Evolutionary conservation across 176 grass and related monocot species (phyloP).

Genomic region (Urochloa ruziziensis): DNA sequence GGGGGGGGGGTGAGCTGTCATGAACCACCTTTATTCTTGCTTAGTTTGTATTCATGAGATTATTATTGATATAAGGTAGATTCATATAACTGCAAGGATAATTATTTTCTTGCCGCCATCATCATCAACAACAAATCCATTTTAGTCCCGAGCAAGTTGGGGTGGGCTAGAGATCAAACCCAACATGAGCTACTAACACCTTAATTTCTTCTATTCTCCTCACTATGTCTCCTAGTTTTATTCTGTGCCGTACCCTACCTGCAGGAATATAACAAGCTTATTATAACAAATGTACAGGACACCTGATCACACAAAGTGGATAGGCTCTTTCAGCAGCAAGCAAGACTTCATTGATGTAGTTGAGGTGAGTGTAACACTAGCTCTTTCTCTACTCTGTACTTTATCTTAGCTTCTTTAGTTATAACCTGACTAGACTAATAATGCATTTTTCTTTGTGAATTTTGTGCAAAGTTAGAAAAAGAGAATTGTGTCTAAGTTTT

Average conservation of each 20-base stretch:
- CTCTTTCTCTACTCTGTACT: background rate
- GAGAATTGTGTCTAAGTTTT: background rate
- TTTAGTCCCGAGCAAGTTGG: too few relatives aligned
- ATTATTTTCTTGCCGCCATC: background rate
- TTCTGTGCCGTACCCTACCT: background rate
- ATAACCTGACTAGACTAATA: background rate
- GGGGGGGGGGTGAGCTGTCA: background rate
- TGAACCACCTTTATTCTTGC: background rate
- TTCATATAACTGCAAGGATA: background rate
- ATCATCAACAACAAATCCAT: too few relatives aligned
- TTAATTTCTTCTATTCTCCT: background rate
- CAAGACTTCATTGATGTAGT: constrained; percentile 92
- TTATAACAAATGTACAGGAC: constrained; percentile 47
- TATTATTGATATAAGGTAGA: background rate
- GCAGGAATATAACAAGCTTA: background rate
- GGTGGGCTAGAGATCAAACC: too few relatives aligned
- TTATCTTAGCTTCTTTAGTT: background rate
- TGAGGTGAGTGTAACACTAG: constrained; percentile 46
- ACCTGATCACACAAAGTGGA: constrained; percentile 97
- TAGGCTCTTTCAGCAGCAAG: constrained; percentile 85
- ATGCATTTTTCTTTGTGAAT: background rate
- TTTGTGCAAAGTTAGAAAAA: background rate
- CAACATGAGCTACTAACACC: too few relatives aligned
- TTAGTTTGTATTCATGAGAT: background rate
- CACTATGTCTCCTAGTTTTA: background rate